Conservation (phyloP, 2,329 filamentous ascomycete species). For the Fusarium vanettenii region DNA sequence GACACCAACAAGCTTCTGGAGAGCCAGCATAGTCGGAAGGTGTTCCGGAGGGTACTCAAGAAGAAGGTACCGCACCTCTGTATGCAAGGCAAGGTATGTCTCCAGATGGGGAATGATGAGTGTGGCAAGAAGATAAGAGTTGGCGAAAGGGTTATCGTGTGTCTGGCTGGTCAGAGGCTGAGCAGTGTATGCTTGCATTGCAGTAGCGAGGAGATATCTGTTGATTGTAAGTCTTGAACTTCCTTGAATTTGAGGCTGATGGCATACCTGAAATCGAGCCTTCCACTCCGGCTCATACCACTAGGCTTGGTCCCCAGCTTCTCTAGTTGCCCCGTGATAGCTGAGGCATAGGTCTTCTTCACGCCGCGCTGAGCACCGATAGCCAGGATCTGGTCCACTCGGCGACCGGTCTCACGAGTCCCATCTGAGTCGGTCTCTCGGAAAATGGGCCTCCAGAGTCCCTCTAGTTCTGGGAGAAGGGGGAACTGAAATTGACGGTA, state of each 20-base stretch:
- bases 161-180: constrained; percentile 62
- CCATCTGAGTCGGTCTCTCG: constrained; percentile 48
- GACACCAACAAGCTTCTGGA: constrained; percentile 67
- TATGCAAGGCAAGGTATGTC: constrained; percentile 65
- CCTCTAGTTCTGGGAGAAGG: constrained; percentile 60
- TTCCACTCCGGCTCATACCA: constrained; percentile 63
- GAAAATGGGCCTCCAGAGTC: constrained; percentile 66
- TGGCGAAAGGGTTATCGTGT: constrained; percentile 65
- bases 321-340: constrained; percentile 65
- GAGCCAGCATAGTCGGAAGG: constrained; percentile 65
- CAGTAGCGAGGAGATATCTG: constrained; percentile 70
- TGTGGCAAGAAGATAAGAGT: constrained; percentile 65
- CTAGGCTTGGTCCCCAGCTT: constrained; percentile 63
- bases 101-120: constrained; percentile 71
- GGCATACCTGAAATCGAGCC: constrained; percentile 68
- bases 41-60: constrained; percentile 70
- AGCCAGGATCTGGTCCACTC: constrained; percentile 69
- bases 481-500: constrained; percentile 62
- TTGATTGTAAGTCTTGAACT: constrained; percentile 8
- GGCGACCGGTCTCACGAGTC: constrained; percentile 49
- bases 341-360: constrained; percentile 59
- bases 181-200: constrained; percentile 68
- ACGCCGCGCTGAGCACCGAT: constrained; percentile 68
- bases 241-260: neutral
- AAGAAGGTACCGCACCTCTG: constrained; percentile 66